Evolutionary conservation across 192 early-diverging fungal genomes (phyloP).

Genomic region (Coemansia sp.): DNA sequence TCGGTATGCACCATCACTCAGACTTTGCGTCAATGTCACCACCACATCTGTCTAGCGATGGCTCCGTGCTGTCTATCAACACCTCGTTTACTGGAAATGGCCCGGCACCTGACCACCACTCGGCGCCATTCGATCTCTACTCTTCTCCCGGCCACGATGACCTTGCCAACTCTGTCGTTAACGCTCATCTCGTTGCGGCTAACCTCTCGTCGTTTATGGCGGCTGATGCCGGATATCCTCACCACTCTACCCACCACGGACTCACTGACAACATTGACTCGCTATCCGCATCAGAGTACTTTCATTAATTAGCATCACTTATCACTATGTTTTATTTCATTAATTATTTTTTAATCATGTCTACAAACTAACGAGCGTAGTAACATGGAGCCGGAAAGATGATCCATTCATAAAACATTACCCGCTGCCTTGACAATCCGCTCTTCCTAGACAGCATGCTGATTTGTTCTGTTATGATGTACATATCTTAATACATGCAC

Average conservation of each 20-base stretch:
- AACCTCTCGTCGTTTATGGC: constrained; percentile 39
- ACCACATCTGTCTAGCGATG: constrained; percentile 1
- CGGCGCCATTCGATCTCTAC: constrained; percentile 34
- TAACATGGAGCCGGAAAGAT: neutral
- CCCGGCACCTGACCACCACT: constrained; percentile 1
- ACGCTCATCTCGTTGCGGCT: constrained; percentile 35
- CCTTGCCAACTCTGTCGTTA: constrained; percentile 34
- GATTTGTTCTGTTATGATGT: neutral
- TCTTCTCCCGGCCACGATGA: constrained; percentile 34
- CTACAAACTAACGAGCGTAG: neutral
- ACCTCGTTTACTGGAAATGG: constrained; percentile 19
- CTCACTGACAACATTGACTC: constrained; percentile 11
- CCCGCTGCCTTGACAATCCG: constrained; percentile 1
- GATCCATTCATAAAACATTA: neutral
- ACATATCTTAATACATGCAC: constrained; percentile 1
- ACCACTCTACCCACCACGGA: constrained; percentile 1
- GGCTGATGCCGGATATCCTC: constrained; percentile 8
- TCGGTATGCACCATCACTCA: constrained; percentile 20
- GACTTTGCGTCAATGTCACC: constrained; percentile 17
- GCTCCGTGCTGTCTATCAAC: constrained; percentile 13
- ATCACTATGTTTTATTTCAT: neutral
- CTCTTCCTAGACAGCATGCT: neutral
- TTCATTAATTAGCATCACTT: constrained; percentile 4
- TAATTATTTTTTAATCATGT: neutral
- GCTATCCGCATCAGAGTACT: constrained; percentile 9